A percentile compares a stretch with the other conserved stretches of the same genome.
Evolutionary conservation across 352 stramenopile species (phyloP).

Genomic region (Pythium insidiosum): DNA sequence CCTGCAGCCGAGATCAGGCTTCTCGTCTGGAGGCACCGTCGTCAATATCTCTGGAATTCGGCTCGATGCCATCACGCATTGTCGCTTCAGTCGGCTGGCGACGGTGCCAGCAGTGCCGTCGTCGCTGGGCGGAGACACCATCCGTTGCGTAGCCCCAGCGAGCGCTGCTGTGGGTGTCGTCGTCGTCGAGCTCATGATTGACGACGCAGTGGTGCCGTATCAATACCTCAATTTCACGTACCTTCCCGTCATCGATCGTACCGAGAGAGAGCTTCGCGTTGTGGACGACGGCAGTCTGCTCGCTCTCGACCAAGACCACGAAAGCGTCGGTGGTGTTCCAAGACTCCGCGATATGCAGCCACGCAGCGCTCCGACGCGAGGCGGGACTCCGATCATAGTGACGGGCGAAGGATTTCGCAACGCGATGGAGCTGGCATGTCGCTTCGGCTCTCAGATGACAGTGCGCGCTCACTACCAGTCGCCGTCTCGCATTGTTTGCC

Average conservation of each 20-base stretch:
- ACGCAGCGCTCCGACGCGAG: constrained; percentile 9
- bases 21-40: constrained; percentile 27
- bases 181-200: constrained; percentile 28
- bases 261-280: constrained; percentile 9
- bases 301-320: not conserved
- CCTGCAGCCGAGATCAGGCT: constrained; percentile 20
- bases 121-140: constrained; percentile 5
- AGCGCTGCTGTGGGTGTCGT: constrained; percentile 21
- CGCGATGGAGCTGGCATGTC: constrained; percentile 62
- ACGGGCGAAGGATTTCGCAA: constrained; percentile 71
- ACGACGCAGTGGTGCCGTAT: constrained; percentile 30
- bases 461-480: constrained; percentile 46
- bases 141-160: constrained; percentile 13
- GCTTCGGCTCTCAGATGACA: constrained; percentile 56
- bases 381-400: constrained; percentile 69
- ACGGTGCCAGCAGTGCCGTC: constrained; percentile 14
- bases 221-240: constrained; percentile 37
- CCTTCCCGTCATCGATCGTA: constrained; percentile 11
- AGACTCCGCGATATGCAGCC: constrained; percentile 10
- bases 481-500: constrained; percentile 41
- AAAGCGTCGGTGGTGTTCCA: constrained; percentile 6
- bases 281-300: not conserved
- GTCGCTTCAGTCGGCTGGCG: constrained; percentile 43
- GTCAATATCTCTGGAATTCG: constrained; percentile 36
- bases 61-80: constrained; percentile 53